Evolutionary conservation across 1,284 basidiomycete genomes (phyloP), one percentile per base, ranked within the genome.

Genomic region (Cryptococcus amylolentus): DNA sequence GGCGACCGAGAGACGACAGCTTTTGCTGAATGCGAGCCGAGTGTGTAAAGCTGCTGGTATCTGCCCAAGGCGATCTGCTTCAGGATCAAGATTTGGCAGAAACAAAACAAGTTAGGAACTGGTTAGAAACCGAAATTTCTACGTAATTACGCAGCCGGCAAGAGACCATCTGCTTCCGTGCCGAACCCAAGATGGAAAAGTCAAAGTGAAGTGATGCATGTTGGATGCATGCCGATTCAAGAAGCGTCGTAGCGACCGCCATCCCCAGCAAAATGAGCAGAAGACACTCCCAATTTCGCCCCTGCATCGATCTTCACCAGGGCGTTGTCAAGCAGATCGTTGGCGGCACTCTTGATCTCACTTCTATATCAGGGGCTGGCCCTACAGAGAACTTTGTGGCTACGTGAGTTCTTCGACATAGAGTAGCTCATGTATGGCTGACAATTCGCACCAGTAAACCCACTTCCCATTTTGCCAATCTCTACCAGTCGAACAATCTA

Each of bases 251-350:
- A 40, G 16, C 7, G 26, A 26, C 8, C 37, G 31, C 18, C 49
- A 28, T 12, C 16, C 18, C 27, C 27, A 16, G 14, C 14, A n/a
- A 52, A 18, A 45, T 38, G 31, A 18, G 26, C 35, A 16, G 70
- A 43, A 47, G 67, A 46, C 68, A 65, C 41, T 77, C 75, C 9
- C 73, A 83, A 49, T 98, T 98, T 79, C 83, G 88, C 54, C 96
- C 96, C 12, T 99, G 96, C 76, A 98, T 98, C 68, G 96, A 98
- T 77, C 83, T 99, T 27, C 96, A 98, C 78, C 84, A 87, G 60
- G 93, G 93, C 10, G 81, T 90, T 68, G 96, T 99, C 55, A 98
- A 98, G 78, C 96, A 99, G 79, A 98, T 99, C 58, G 92, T 99
- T 10, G 96, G 96, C 28, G 92, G 93, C 2, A 95, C 92, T 1